Conservation (phyloP, 306 rosid species). For the Alnus glutinosa region DNA sequence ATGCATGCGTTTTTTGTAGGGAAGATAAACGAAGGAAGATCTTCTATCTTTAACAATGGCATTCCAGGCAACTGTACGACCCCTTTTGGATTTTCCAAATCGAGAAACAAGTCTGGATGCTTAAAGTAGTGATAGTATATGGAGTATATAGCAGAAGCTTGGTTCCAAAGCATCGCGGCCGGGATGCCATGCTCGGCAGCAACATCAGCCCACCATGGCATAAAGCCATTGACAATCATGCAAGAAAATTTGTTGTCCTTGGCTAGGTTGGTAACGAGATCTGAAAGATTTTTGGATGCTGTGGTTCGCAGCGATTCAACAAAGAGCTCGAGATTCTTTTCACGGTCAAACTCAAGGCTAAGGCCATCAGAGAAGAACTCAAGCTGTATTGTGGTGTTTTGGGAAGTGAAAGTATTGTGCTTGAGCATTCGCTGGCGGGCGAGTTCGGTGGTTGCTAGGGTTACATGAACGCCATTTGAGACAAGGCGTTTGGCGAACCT, state of each 20-base stretch:
- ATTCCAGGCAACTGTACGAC: constrained; percentile 44
- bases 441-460: constrained; percentile 42
- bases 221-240: constrained; percentile 44
- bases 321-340: neutral
- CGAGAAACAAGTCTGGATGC: constrained; percentile 11
- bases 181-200: constrained; percentile 38
- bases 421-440: constrained; percentile 34
- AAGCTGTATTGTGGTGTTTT: constrained; percentile 17
- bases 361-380: constrained; percentile 64
- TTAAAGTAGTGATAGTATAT: constrained; percentile 43
- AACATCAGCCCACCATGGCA: constrained; percentile 49
- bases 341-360: constrained; percentile 40
- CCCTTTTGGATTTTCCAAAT: constrained; percentile 31
- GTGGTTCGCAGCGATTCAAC: constrained; percentile 15
- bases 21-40: constrained; percentile 50
- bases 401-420: neutral
- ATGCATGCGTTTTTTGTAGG: constrained; percentile 36
- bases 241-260: constrained; percentile 29
- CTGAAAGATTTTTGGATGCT: constrained; percentile 37
- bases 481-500: constrained; percentile 41
- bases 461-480: constrained; percentile 46
- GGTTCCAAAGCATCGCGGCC: constrained; percentile 67
- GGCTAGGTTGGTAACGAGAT: constrained; percentile 32
- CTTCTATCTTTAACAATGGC: constrained; percentile 39
- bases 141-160: constrained; percentile 47